These are phyloP conservation scores for Apiotrichum laibachii DNA, from an alignment of 1,284 basidiomycete species.

Conservation along the genomic window DNA sequence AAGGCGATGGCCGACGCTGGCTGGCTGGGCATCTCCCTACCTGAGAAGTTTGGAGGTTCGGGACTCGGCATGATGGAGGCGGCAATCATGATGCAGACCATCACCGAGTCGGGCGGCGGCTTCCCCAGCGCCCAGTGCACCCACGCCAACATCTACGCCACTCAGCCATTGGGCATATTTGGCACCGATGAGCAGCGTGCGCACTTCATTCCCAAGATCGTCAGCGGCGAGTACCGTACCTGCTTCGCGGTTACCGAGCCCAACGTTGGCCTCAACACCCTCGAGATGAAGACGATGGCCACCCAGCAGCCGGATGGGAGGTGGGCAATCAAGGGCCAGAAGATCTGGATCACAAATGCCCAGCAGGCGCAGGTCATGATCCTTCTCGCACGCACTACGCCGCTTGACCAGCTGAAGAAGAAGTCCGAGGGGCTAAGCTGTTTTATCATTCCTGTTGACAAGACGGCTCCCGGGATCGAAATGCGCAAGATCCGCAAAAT, in stretches of 20 bases:
- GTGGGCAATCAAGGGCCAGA: conserved; percentile 21
- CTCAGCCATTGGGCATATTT: conserved; percentile 20
- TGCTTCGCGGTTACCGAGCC: conserved; percentile 24
- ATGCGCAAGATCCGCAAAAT: conserved; percentile 17
- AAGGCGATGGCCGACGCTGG: conserved; percentile 22
- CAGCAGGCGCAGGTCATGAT: conserved; percentile 29
- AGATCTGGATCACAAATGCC: conserved; percentile 23
- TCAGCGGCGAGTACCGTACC: conserved; percentile 17
- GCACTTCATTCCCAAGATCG: conserved; percentile 20
- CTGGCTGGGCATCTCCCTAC: conserved; percentile 20
- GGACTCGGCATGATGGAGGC: conserved; percentile 20
- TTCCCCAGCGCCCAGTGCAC: conserved; percentile 22
- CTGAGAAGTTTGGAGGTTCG: conserved; percentile 18
- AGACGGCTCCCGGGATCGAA: conserved; percentile 14
- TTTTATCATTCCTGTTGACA: conserved; percentile 21
- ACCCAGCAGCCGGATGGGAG: conserved; percentile 15
- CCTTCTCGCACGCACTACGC: conserved; percentile 23
- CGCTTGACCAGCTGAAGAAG: conserved; percentile 22
- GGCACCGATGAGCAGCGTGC: conserved; percentile 21
- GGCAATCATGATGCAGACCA: conserved; percentile 23
- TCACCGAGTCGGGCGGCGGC: conserved; percentile 21
- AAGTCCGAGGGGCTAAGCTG: conserved; percentile 18
- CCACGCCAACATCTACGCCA: conserved; percentile 23
- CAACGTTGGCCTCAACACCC: conserved; percentile 22
- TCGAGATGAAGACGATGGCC: conserved; percentile 21